A percentile compares a stretch with the other conserved stretches of the same genome.
phyloP scores from a whole-genome alignment of 305 asterid species.

The Rubia peregrina region DNA sequence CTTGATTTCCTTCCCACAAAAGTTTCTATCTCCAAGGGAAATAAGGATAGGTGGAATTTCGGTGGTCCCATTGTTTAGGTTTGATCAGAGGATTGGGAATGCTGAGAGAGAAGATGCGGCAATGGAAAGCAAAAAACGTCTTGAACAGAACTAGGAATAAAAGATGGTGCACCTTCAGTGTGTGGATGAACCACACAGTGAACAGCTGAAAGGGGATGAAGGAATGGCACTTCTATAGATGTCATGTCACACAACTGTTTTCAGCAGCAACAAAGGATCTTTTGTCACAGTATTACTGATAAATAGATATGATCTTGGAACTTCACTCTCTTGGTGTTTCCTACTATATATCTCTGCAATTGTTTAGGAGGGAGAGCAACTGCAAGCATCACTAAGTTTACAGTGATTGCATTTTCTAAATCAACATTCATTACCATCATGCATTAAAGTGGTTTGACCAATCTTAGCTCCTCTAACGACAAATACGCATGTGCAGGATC shows the following conservation, averaged over 20 bases:
- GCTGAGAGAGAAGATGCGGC: no score
- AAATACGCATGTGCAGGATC: constrained; percentile 14
- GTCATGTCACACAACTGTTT: background rate
- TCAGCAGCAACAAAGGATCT: background rate
- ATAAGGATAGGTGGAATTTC: no score
- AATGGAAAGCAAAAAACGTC: no score
- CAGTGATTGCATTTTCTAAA: background rate
- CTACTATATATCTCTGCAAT: background rate
- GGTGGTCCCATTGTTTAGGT: no score
- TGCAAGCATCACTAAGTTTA: background rate
- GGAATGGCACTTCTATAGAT: background rate
- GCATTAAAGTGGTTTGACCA: background rate
- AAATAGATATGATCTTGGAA: background rate
- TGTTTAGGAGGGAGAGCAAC: background rate
- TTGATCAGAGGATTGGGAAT: no score
- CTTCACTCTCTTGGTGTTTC: background rate
- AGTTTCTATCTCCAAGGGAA: no score
- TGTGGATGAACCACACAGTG: no score
- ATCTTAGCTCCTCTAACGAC: background rate
- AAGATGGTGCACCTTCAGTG: no score
- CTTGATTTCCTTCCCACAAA: no score
- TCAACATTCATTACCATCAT: background rate
- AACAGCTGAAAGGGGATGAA: no score
- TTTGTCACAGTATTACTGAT: background rate
- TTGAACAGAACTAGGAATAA: no score